A percentile compares a stretch with the other conserved stretches of the same genome.
These are phyloP conservation scores for Striga asiatica DNA, from an alignment of 257 asterid species.

Conservation along the genomic window DNA sequence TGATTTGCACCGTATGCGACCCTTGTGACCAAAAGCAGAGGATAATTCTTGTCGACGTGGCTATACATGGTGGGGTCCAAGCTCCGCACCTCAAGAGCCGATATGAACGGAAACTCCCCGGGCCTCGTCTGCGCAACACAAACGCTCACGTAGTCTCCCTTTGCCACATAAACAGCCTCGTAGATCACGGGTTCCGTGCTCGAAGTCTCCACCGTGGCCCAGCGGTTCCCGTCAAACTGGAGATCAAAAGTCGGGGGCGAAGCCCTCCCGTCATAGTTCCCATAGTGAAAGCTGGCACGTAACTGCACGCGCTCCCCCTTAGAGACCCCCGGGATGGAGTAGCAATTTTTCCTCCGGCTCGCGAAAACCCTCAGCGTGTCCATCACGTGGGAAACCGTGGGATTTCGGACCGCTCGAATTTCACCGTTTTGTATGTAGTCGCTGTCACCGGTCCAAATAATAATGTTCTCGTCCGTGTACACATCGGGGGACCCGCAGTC, in stretches of 20 bases:
- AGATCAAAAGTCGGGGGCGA: slow-evolving; percentile 57
- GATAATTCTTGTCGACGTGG: neutral
- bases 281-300: slow-evolving; percentile 62
- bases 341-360: slow-evolving; percentile 42
- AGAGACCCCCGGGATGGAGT: slow-evolving; percentile 6
- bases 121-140: slow-evolving; percentile 49
- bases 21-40: slow-evolving; percentile 12
- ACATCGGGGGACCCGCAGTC: slow-evolving; percentile 27
- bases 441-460: slow-evolving; percentile 25
- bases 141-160: slow-evolving; percentile 19
- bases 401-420: slow-evolving; percentile 3
- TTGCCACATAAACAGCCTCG: slow-evolving; percentile 34
- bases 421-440: slow-evolving; percentile 17
- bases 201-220: slow-evolving; percentile 31
- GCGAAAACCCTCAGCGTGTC: slow-evolving; percentile 47
- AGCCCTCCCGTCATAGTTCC: slow-evolving; percentile 48
- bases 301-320: slow-evolving; percentile 24
- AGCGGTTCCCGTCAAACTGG: slow-evolving; percentile 45
- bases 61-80: slow-evolving; percentile 26
- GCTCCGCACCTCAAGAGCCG: slow-evolving; percentile 45
- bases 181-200: slow-evolving; percentile 9
- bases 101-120: slow-evolving; percentile 49
- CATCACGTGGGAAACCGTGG: slow-evolving; percentile 19
- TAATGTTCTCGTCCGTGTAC: slow-evolving; percentile 12
- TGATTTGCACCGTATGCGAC: slow-evolving; percentile 18